Evolutionary conservation across 176 grass and related monocot species (phyloP).

Genomic region (Eragrostis curvula): DNA sequence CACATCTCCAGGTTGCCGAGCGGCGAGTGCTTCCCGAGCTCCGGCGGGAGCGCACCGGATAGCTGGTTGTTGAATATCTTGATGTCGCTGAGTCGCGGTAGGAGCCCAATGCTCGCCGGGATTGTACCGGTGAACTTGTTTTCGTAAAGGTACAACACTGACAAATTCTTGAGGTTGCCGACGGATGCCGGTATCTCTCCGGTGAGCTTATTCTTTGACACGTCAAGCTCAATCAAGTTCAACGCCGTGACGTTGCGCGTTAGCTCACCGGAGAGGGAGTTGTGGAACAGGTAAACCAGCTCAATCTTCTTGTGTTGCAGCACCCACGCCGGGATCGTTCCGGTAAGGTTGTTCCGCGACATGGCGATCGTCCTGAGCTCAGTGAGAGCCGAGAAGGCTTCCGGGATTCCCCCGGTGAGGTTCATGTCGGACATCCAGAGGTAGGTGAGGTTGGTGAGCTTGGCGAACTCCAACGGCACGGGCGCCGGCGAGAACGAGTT

Average conservation of each 20-base stretch:
- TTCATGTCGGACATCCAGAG: constrained; percentile 42
- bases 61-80: constrained; percentile 61
- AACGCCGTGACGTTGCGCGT: constrained; percentile 9
- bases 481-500: constrained; percentile 53
- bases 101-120: constrained; percentile 53
- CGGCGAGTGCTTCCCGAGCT: constrained; percentile 66
- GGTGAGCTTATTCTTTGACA: constrained; percentile 56
- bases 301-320: constrained; percentile 46
- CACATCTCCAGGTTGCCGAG: constrained; percentile 56
- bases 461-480: constrained; percentile 39
- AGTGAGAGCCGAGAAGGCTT: constrained; percentile 5
- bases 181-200: constrained; percentile 56
- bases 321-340: constrained; percentile 61
- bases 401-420: constrained; percentile 63
- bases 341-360: constrained; percentile 37
- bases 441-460: constrained; percentile 45
- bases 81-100: constrained; percentile 40
- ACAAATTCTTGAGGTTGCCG: constrained; percentile 49
- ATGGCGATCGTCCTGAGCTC: constrained; percentile 32
- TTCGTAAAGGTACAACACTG: constrained; percentile 40
- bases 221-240: constrained; percentile 45
- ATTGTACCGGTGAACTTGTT: constrained; percentile 64
- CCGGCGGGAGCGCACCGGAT: constrained; percentile 51
- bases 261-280: constrained; percentile 50
- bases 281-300: constrained; percentile 7